phyloP scores from a whole-genome alignment of 1,284 basidiomycete genomes.

The Ceratobasidium theobromae region DNA sequence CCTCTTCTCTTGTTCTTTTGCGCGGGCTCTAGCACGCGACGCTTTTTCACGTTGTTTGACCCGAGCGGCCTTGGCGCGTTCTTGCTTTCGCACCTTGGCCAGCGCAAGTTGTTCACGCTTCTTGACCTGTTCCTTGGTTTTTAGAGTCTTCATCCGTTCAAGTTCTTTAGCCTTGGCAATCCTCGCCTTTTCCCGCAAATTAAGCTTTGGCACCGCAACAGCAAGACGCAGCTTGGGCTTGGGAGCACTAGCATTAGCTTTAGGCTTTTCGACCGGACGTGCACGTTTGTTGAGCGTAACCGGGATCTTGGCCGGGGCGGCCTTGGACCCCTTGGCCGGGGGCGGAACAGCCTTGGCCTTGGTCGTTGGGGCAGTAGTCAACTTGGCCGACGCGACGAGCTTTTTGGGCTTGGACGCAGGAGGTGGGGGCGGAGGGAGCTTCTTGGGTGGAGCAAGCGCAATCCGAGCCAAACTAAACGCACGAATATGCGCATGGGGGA shows the following conservation, averaged over 20 bases:
- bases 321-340: background rate
- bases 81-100: too few relatives aligned
- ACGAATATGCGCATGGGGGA: background rate
- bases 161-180: background rate
- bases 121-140: background rate
- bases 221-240: too few relatives aligned
- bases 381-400: background rate
- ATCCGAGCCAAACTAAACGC: slow-evolving; percentile 6
- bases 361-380: background rate
- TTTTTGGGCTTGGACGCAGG: background rate
- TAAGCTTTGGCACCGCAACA: background rate
- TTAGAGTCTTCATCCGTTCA: background rate
- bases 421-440: slow-evolving; percentile 10
- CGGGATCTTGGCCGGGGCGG: too few relatives aligned
- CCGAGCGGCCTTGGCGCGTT: too few relatives aligned
- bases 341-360: background rate
- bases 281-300: too few relatives aligned
- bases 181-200: background rate
- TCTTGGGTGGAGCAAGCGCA: slow-evolving; percentile 4
- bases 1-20: background rate
- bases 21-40: too few relatives aligned
- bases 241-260: too few relatives aligned
- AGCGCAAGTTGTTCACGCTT: background rate
- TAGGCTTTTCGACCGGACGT: too few relatives aligned
- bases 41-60: too few relatives aligned